These are phyloP conservation scores for Kluyveromyces siamensis DNA, from an alignment of 805 yeast species.

Conservation along the genomic window DNA sequence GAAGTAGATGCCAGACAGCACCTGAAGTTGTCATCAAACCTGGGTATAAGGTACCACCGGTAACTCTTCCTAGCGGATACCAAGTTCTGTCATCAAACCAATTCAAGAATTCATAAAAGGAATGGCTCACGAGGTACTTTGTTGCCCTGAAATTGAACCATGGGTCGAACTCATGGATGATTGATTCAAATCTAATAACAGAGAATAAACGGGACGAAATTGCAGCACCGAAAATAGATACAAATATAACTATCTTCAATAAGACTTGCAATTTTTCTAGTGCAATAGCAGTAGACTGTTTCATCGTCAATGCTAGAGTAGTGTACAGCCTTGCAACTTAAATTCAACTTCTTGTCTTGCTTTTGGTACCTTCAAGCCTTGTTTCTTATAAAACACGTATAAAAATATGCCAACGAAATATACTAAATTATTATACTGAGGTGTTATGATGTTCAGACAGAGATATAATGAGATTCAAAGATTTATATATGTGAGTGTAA, in stretches of 20 bases:
- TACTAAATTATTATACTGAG: neutral
- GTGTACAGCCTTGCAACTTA: neutral
- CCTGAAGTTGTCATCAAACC: conserved; percentile 98
- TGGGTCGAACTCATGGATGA: conserved; percentile 95
- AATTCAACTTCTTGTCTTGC: neutral
- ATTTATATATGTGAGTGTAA: neutral
- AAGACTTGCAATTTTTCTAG: conserved; percentile 17
- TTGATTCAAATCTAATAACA: conserved; percentile 92
- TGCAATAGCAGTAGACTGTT: neutral
- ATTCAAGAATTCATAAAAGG: conserved; percentile 84
- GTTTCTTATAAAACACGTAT: neutral
- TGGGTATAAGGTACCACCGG: conserved; percentile 97
- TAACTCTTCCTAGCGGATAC: conserved; percentile 98
- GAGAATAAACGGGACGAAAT: conserved; percentile 87
- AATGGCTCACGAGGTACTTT: conserved; percentile 74
- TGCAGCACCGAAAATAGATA: conserved; percentile 83
- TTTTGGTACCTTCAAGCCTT: neutral
- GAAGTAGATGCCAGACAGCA: conserved; percentile 66
- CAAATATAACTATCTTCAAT: conserved; percentile 57
- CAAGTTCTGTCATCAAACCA: conserved; percentile 99
- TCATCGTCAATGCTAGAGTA: neutral
- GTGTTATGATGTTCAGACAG: neutral
- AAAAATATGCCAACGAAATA: neutral
- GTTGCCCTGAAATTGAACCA: conserved; percentile 97
- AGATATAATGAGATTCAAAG: neutral